Percentiles rank a stretch among this genome's conserved stretches.
phyloP scores from a whole-genome alignment of 768 basidiomycete species.

The Galerina sulciceps region DNA sequence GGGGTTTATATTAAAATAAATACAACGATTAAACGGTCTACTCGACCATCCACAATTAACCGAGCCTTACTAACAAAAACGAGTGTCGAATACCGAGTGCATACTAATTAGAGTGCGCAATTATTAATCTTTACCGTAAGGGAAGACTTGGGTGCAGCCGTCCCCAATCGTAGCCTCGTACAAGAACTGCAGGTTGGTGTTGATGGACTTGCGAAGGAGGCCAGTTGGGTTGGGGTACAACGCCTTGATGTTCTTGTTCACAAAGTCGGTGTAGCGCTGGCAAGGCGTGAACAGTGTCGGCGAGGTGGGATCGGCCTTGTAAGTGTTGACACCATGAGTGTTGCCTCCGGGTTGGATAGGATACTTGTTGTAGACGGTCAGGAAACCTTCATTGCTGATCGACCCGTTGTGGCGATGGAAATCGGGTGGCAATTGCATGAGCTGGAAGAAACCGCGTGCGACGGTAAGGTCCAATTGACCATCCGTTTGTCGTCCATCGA shows the following conservation, averaged over 20 bases:
- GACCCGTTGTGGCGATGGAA: constrained; percentile 19
- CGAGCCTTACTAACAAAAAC: too few relatives aligned
- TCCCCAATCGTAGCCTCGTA: constrained; percentile 11
- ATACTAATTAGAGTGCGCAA: background rate
- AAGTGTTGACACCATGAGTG: constrained; percentile 15
- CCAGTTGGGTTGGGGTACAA: constrained; percentile 23
- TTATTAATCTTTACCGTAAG: constrained; percentile 11
- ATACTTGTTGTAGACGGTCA: constrained; percentile 1
- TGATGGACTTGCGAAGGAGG: constrained; percentile 13
- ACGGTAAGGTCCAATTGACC: constrained; percentile 18
- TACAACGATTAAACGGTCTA: too few relatives aligned
- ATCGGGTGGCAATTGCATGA: constrained; percentile 16
- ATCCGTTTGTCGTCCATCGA: constrained; percentile 23
- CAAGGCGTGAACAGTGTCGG: constrained; percentile 15
- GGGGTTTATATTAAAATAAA: too few relatives aligned
- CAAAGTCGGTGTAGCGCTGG: constrained; percentile 21
- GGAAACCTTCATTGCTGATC: constrained; percentile 5
- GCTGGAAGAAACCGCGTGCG: constrained; percentile 24
- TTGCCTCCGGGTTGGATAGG: constrained; percentile 22
- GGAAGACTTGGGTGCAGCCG: constrained; percentile 17
- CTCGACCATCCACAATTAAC: too few relatives aligned
- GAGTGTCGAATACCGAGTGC: background rate
- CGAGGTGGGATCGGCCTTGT: constrained; percentile 15
- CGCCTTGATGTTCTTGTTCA: constrained; percentile 15
- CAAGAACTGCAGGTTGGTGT: constrained; percentile 16